phyloP scores from a whole-genome alignment of 176 grass and related monocot genomes.

The Hsuehochloa calcarea region DNA sequence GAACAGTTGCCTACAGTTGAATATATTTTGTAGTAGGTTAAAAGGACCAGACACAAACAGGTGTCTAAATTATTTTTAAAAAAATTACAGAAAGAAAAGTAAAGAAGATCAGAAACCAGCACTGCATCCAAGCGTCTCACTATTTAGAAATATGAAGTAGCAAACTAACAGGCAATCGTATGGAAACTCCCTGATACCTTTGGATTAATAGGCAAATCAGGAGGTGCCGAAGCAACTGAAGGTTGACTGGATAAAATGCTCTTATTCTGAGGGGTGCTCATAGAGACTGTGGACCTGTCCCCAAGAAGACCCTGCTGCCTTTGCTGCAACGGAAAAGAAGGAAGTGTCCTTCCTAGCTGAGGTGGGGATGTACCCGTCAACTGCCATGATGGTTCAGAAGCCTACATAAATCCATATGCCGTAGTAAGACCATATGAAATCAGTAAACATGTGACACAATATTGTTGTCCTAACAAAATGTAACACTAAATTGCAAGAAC shows the following conservation, averaged over 20 bases:
- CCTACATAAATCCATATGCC: constrained; percentile 39
- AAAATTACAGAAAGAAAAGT: constrained; percentile 21
- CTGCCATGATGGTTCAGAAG: constrained; percentile 69
- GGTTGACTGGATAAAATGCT: constrained; percentile 42
- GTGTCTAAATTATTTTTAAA: neutral
- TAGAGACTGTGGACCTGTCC: constrained; percentile 46
- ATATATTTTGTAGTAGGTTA: constrained; percentile 9
- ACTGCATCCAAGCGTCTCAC: neutral
- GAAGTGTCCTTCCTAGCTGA: constrained; percentile 55
- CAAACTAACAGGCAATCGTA: constrained; percentile 15
- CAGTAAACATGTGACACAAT: neutral
- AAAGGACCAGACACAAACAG: constrained; percentile 1
- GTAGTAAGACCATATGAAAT: constrained; percentile 2
- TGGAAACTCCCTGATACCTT: constrained; percentile 49
- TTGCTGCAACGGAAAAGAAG: constrained; percentile 62
- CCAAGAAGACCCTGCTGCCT: constrained; percentile 61
- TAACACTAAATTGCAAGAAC: neutral
- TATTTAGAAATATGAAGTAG: neutral
- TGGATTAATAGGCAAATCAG: constrained; percentile 49
- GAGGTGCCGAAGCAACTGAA: constrained; percentile 39
- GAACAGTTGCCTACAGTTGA: constrained; percentile 36
- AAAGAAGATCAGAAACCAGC: neutral
- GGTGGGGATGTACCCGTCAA: constrained; percentile 48
- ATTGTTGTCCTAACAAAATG: constrained; percentile 1
- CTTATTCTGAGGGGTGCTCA: constrained; percentile 39